Evolutionary conservation across 2,329 filamentous ascomycete genomes (phyloP).

Genomic region (Fusarium duplospermum): DNA sequence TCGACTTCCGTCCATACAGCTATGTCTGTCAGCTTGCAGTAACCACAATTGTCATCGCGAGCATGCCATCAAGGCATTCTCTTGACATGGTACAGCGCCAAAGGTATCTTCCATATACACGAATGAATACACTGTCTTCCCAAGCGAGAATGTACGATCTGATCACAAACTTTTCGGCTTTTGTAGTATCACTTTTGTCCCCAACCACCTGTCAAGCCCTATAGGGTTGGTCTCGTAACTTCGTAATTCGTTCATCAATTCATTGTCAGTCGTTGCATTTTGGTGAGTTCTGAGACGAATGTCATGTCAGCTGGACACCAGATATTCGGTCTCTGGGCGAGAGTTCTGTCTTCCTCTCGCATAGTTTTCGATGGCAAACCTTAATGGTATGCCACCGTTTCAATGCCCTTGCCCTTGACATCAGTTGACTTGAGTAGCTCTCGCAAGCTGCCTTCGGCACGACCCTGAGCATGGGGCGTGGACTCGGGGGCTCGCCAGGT

Average conservation of each 20-base stretch:
- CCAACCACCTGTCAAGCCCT: conserved; percentile 1
- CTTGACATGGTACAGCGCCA: neutral
- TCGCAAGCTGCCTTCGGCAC: conserved; percentile 68
- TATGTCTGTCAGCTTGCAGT: neutral
- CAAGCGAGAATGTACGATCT: conserved; percentile 13
- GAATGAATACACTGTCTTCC: neutral
- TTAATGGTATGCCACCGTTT: conserved; percentile 30
- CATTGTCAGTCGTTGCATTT: conserved; percentile 32
- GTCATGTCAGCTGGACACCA: neutral
- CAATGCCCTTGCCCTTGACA: conserved; percentile 50
- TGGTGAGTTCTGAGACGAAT: conserved; percentile 1
- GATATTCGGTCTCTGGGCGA: conserved; percentile 14
- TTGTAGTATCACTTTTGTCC: neutral
- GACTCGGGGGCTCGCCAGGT: conserved; percentile 53
- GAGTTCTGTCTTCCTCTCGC: conserved; percentile 46
- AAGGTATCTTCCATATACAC: neutral
- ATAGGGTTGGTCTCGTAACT: conserved; percentile 31
- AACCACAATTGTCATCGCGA: neutral
- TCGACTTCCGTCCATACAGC: neutral
- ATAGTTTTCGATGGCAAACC: neutral
- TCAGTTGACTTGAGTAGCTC: conserved; percentile 59
- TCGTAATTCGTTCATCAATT: conserved; percentile 38
- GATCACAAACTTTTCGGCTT: conserved; percentile 23
- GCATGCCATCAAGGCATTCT: neutral
- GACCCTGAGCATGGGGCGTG: conserved; percentile 49